Conservation (phyloP, 2,329 filamentous ascomycete species). For the Aspergillus unguis region DNA sequence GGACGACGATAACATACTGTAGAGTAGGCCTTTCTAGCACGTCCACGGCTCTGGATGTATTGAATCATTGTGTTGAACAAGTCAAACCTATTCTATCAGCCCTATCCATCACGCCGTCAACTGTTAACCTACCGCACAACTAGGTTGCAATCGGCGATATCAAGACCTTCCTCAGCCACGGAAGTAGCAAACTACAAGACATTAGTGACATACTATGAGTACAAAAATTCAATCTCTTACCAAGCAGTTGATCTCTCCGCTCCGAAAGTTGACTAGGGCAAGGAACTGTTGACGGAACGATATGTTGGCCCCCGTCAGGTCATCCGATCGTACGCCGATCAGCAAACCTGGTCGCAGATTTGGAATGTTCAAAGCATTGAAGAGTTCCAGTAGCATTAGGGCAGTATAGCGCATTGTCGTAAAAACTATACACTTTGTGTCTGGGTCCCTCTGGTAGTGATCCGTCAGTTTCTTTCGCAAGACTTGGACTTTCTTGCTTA, state of each 20-base stretch:
- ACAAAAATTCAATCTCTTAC: constrained; percentile 21
- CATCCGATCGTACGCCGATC: constrained; percentile 57
- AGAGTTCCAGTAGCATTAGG: constrained; percentile 65
- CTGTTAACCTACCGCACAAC: constrained; percentile 46
- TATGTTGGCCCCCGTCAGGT: constrained; percentile 57
- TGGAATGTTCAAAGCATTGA: constrained; percentile 56
- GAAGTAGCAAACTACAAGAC: constrained; percentile 56
- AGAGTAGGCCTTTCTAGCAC: constrained; percentile 74
- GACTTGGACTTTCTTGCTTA: constrained; percentile 71
- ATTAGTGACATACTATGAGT: constrained; percentile 9
- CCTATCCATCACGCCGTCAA: not conserved
- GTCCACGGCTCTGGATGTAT: constrained; percentile 88
- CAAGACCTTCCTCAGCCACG: constrained; percentile 64
- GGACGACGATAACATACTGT: constrained; percentile 37
- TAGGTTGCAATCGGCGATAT: constrained; percentile 65
- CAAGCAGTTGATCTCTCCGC: constrained; percentile 57
- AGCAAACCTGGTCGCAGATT: constrained; percentile 62
- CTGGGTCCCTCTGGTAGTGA: constrained; percentile 58
- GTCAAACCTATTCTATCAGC: constrained; percentile 62
- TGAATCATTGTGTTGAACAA: constrained; percentile 87
- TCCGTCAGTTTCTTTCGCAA: constrained; percentile 60
- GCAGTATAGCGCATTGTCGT: constrained; percentile 77
- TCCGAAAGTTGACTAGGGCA: constrained; percentile 63
- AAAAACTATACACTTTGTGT: constrained; percentile 79
- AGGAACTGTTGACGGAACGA: constrained; percentile 72